Evolutionary conservation across 176 grass and related monocot genomes (phyloP), one percentile per base, ranked within the genome.

Genomic region (Tillandsia fasciculata): DNA sequence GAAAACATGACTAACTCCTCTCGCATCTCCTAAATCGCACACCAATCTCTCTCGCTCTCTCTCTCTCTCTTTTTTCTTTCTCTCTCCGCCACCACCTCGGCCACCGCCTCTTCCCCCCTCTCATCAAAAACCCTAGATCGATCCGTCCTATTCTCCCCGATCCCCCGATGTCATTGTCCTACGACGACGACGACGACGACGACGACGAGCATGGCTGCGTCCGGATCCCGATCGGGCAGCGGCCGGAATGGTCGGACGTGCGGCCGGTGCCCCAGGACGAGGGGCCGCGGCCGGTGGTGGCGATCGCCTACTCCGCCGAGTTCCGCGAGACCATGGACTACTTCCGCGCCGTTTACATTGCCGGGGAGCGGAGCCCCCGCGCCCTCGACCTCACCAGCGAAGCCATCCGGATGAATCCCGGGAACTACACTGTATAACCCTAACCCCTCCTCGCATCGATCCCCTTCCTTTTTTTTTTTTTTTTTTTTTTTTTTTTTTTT

Each of bases 271-370:
- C 81, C 11, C 88, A 96, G 81, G 88, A 82, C 67, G 92, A 96
- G 8, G 85, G 88, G 8, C 85, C 88, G 51, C 66, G 76, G 72
- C 88, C 92, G 9, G 83, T 91, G 2, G 88, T 87, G 9, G 10
- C 85, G 65, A 96, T 96, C 28, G 81, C 83, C 33, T 96, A 96
- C 76, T 71, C 67, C 64, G 81, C 80, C 50, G 81, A 87, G 18
- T 91, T 96, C 78, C 73, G 83, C 50, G 92, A 96, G 74, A 85
- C 82, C 69, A 96, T 96, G 92, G 88, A 87, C 77, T 96, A 96
- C 80, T 96, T 96, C 83, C 85, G 92, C 11, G 92, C 92, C 26
- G 70, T 96, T 72, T 96, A 96, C 78, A 52, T 70, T 63, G 67
- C 85, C 11, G 29, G 65, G 48, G 92, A 96, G 83, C 72, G 77